These are phyloP conservation scores for Avena eriantha DNA, from an alignment of 176 grass and related monocot species.

Conservation along the genomic window DNA sequence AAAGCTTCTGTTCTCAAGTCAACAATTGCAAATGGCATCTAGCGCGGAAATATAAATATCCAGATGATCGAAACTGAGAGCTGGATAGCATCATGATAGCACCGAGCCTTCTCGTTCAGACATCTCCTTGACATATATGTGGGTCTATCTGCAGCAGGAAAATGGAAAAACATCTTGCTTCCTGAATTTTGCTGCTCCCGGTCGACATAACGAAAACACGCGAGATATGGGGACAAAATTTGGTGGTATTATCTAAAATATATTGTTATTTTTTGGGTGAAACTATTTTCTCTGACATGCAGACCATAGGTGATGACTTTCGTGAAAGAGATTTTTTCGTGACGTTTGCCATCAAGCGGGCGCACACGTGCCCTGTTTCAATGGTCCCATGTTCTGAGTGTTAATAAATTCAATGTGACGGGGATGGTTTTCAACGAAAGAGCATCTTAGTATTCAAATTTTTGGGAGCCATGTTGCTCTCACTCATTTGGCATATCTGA, in stretches of 20 bases:
- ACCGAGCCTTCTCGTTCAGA: not conserved
- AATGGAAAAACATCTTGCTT: not conserved
- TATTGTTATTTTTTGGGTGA: not conserved
- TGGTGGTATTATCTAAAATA: not conserved
- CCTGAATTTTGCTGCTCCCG: not conserved
- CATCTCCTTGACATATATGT: not conserved
- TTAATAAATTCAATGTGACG: not conserved
- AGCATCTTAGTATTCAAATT: not conserved
- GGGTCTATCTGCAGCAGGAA: not conserved
- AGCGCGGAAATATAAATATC: slow-evolving; percentile 21
- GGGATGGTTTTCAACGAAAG: not conserved
- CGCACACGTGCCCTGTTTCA: not conserved
- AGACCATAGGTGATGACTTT: not conserved
- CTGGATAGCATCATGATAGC: not conserved
- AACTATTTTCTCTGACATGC: not conserved
- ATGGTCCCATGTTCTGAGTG: not conserved
- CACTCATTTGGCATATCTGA: slow-evolving; percentile 13
- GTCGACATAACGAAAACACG: not conserved
- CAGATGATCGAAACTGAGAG: not conserved
- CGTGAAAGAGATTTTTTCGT: not conserved
- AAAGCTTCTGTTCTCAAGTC: too few relatives aligned
- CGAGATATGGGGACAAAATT: too few relatives aligned
- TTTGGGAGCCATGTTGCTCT: not conserved
- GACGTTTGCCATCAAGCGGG: not conserved
- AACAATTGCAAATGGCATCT: slow-evolving; percentile 16